Evolutionary conservation across 768 basidiomycete genomes (phyloP), one percentile per base, ranked within the genome.

Genomic region (Suillus americanus): DNA sequence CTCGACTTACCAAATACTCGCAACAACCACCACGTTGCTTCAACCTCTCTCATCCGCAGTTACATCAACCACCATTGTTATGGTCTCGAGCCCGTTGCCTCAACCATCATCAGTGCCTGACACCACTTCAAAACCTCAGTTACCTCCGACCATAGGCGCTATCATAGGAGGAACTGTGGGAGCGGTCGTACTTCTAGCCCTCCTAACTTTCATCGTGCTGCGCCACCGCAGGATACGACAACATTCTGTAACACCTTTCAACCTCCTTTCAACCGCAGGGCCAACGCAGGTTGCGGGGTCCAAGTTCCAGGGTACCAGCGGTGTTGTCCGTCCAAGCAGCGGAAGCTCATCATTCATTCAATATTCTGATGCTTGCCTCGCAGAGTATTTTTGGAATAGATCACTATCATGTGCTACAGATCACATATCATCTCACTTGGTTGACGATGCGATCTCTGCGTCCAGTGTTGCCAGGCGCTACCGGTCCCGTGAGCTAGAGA

Each of bases 311-410:
- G 30, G 18, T 20, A 28, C 25, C 18, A 37, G 18, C 25, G 16
- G 16, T 28, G 25, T 25, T 20, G 6, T 59, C 28, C 57, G 57
- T 41, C 57, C 57, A 41, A 59, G 25, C 56, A 62, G 62, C 37
- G 2, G 41, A 14, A 20, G 38, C 30, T 64, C 63, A 16, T 64
- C 59, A 14, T 62, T 64, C 30, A 41, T 64, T 38, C 63, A 64
- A 45, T 64, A 62, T 25, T 35, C 63, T 16, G 63, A 62, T 1
- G 20, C 12, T 16, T 20, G 28, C 7, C 28, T 62, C 38, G 50
- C 20, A 53, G 61, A 62, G 2, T 28, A 37, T 35, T 61, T 37
- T n/a, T 12, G 10, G 54, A 23, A 30, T 28, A 23, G 8, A 41
- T 38, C 16, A 18, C 16, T 3, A n/a, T 25, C 61, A 14, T 25